Evolutionary conservation across 495 filamentous ascomycete species (phyloP).

Genomic region (Jackrogersella minutella): DNA sequence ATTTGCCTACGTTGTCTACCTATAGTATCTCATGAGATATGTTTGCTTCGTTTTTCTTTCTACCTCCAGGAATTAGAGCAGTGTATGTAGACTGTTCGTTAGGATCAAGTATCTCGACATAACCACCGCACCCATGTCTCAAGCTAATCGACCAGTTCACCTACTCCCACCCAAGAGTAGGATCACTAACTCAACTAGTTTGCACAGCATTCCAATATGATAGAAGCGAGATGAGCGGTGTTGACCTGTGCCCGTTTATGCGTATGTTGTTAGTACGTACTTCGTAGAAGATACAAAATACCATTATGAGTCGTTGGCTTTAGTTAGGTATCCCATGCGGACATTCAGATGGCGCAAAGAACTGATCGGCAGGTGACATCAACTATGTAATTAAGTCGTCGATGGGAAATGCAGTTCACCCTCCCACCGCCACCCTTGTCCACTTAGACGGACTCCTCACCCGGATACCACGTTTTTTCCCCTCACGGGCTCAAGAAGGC

Average conservation of each 20-base stretch:
- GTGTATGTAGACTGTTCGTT: neutral
- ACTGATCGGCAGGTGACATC: constrained; percentile 33
- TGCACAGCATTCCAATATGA: neutral
- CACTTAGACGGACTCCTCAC: constrained; percentile 34
- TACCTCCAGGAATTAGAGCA: neutral
- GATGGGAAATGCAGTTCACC: constrained; percentile 23
- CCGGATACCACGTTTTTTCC: constrained; percentile 40
- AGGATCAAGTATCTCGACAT: neutral
- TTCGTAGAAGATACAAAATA: constrained; percentile 1
- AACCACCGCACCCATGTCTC: neutral
- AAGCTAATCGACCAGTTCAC: neutral
- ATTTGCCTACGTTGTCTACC: neutral
- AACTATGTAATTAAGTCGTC: constrained; percentile 23
- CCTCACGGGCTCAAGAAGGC: constrained; percentile 29
- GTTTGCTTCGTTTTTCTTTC: neutral
- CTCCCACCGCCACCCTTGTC: constrained; percentile 2
- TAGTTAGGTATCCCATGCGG: constrained; percentile 12
- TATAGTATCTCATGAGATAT: neutral
- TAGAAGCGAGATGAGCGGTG: constrained; percentile 13
- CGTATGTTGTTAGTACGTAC: neutral
- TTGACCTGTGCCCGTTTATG: neutral
- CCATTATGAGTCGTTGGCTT: constrained; percentile 21
- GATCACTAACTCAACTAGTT: constrained; percentile 5
- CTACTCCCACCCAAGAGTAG: neutral
- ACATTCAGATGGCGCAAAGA: constrained; percentile 14